Base-by-base conservation (phyloP, 2,329 filamentous ascomycete genomes). In the Alternaria rosae region DNA sequence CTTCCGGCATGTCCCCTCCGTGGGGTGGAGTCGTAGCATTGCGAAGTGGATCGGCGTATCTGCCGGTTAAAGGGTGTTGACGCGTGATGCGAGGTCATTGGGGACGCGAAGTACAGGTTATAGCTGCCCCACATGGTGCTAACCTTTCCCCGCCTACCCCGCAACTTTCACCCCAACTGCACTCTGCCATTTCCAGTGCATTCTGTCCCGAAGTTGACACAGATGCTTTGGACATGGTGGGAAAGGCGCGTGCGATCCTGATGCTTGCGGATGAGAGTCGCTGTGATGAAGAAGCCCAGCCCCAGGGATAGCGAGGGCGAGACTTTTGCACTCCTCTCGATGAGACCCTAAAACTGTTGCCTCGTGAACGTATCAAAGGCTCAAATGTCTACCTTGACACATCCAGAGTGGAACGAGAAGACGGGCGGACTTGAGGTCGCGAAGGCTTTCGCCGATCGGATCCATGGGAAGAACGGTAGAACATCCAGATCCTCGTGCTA, bases 401-500 rank as follows among this genome's bases (percentile, higher is more conserved):
- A 82, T 60, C 68, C 72, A 9, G 75, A 76, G 47, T 78, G 74
- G 74, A 64, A 71, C 26, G 45, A 74, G 32, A 67, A 74, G 56
- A 78, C 74, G 0, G 71, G 73, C 3, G 76, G 71, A n/a, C 63
- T 73, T 1, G 69, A 75, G 42, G 73, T 77, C n/a, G 74, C 74
- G 10, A 68, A 70, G 38, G 72, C 74, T 3, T 78, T 78, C 43
- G 61, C 66, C 7, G 64, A 69, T 9, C 61, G 70, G 5, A 74
- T 78, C 15, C 64, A 62, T 12, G 72, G 68, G 5, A 76, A 74
- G 52, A 73, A 66, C 42, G 68, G 76, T 75, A 67, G 2, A 25
- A 38, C 13, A 9, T 20, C 12, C 10, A 13, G 1, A 7, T 17
- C 4, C 2, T 11, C 0, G 1, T 5, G 6, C 15, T 2, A 12